These are phyloP conservation scores for Aurinia saxatilis DNA, from an alignment of 345 rosid species.

Conservation along the genomic window DNA sequence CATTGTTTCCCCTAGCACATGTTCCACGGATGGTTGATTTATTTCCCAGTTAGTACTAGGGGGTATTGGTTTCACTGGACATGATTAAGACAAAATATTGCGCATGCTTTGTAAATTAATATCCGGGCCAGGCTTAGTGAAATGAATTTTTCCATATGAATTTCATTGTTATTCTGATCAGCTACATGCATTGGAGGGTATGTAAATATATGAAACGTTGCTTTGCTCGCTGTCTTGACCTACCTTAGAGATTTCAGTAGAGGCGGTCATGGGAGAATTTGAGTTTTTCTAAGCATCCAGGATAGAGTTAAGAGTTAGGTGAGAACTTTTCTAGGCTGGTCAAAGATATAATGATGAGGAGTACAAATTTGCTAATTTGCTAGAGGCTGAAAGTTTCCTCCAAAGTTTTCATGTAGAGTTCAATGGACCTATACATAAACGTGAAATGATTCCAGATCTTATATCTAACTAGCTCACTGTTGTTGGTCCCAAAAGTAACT, in stretches of 20 bases:
- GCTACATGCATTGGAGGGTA: not conserved
- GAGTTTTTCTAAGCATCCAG: not conserved
- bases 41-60: not conserved
- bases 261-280: not conserved
- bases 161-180: conserved; percentile 1
- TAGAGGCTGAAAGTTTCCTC: not conserved
- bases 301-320: conserved; percentile 2
- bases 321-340: conserved; percentile 1
- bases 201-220: not conserved
- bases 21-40: conserved; percentile 6
- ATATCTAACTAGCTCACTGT: not conserved
- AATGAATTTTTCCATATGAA: not conserved
- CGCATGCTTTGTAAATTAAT: conserved; percentile 8
- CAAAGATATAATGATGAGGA: not conserved
- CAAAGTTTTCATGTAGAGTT: not conserved
- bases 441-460: not conserved
- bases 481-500: not conserved
- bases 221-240: not conserved
- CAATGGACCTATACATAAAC: not conserved
- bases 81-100: not conserved
- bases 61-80: not conserved
- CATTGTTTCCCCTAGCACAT: not conserved
- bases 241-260: not conserved
- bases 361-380: not conserved
- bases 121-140: not conserved